Conservation (phyloP, 805 yeast genomes). For the Torulaspora quercuum region DNA sequence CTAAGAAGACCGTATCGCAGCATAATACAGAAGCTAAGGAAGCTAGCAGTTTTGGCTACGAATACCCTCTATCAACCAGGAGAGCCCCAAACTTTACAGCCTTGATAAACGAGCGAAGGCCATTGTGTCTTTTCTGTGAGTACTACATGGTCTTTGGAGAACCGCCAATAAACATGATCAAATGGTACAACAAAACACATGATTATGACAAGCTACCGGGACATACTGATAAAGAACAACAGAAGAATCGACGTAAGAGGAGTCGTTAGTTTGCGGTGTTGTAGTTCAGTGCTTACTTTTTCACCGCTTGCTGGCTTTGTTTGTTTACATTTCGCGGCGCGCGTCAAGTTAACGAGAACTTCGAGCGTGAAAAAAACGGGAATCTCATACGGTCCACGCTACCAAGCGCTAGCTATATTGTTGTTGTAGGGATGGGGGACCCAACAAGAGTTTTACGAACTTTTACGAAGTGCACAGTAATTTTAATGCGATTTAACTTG, state of each 20-base stretch:
- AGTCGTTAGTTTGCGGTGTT: conserved; percentile 12
- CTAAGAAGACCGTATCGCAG: no score
- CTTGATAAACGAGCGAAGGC: conserved; percentile 22
- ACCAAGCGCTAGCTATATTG: conserved; percentile 5
- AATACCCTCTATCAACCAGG: conserved; percentile 13
- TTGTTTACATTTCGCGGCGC: conserved; percentile 12
- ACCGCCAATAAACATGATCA: conserved; percentile 49
- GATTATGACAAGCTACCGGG: conserved; percentile 27
- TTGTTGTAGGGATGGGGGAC: no score
- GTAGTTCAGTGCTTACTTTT: conserved; percentile 1
- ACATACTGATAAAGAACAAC: conserved; percentile 9
- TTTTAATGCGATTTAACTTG: no score
- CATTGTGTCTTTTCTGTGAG: conserved; percentile 49
- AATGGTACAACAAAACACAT: conserved; percentile 43
- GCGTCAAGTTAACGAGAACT: conserved; percentile 3
- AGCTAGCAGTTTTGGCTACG: conserved; percentile 15
- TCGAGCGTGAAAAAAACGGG: conserved; percentile 2
- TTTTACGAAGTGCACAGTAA: no score
- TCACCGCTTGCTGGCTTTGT: conserved; percentile 12
- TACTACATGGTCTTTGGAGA: conserved; percentile 50
- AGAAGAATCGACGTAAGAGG: conserved; percentile 22
- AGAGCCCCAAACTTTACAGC: conserved; percentile 28
- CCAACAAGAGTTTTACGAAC: no score
- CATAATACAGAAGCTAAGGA: conserved; percentile 1
- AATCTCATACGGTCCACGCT: no score